Evolutionary conservation across 768 basidiomycete species (phyloP), one percentile per base, ranked within the genome.

Genomic region (Rhizopogon rudus): DNA sequence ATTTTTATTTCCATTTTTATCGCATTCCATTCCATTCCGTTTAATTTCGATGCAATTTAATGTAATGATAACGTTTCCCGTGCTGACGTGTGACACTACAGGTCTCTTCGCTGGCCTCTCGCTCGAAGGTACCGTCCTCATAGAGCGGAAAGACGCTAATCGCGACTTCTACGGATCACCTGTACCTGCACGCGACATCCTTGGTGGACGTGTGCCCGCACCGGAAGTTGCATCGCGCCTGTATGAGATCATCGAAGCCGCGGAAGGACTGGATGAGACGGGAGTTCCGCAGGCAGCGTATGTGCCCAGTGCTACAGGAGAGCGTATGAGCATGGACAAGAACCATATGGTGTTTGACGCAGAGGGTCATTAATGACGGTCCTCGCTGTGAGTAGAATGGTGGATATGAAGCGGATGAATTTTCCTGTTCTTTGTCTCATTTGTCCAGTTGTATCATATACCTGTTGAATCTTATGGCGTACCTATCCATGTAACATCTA

Each of bases 171-270:
- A 98, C 62, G 96, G 96, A 3, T 93, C 93, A 3, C 77, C 85
- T 2, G 83, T 98, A 5, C 89, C 94, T 6, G 92, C 93, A 0
- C 79, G 81, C 56, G 94, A 96, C 65, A 95, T 99, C 63, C 83
- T 99, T 28, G 83, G 89, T 51, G 96, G 96, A 39, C 86, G 87
- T 17, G 95, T 98, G 1, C 97, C 96, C 5, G 91, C 96, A n/a
- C 96, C 97, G 0, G 96, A 98, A 73, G 92, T 96, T 54, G 94
- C 94, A 1, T 91, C 89, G 33, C 80, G 80, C 60, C 69, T 98
- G 60, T 98, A 98, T 71, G 96, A 98, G 68, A 87, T 98, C 65
- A 96, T 99, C 61, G 96, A 98, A 73, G 89, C 92, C 35, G 93
- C 93, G 7, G 94, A 95, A 71, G 94, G 94, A 35, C 74, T 96